Percentiles rank a stretch among this genome's conserved stretches.
These are phyloP conservation scores for Bipolaris victoriae DNA, from an alignment of 2,329 filamentous ascomycete genomes.

Conservation along the genomic window DNA sequence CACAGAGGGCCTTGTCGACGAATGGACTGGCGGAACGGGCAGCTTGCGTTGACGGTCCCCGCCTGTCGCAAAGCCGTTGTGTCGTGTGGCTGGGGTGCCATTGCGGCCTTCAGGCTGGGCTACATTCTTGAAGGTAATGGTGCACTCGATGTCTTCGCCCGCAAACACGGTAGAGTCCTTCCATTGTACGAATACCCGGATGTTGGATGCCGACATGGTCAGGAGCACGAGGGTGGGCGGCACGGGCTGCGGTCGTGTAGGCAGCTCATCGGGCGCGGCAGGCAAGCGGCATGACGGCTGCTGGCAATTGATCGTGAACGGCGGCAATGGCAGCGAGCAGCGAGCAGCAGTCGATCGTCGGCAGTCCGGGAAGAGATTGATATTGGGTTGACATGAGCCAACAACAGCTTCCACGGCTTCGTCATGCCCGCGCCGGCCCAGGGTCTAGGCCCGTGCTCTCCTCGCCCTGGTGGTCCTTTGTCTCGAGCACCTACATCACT, in stretches of 20 bases:
- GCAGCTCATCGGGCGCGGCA: constrained; percentile 42
- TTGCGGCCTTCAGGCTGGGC: constrained; percentile 55
- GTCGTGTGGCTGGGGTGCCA: constrained; percentile 38
- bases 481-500: neutral
- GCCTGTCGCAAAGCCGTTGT: constrained; percentile 46
- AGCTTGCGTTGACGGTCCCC: constrained; percentile 50
- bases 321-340: constrained; percentile 13
- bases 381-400: neutral
- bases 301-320: constrained; percentile 13
- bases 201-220: constrained; percentile 62
- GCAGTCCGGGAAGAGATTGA: constrained; percentile 1
- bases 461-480: neutral
- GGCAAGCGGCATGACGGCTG: constrained; percentile 37
- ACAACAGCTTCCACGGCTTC: constrained; percentile 7
- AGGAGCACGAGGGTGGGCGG: constrained; percentile 25
- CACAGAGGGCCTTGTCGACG: constrained; percentile 44
- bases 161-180: constrained; percentile 93
- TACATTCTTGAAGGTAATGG: constrained; percentile 94
- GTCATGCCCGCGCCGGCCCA: constrained; percentile 12
- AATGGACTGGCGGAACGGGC: constrained; percentile 46
- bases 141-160: constrained; percentile 93
- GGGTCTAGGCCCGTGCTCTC: constrained; percentile 3
- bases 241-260: constrained; percentile 34
- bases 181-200: constrained; percentile 95
- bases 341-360: constrained; percentile 4